Conservation (phyloP, 176 grass and related monocot genomes). For the Typha latifolia region DNA sequence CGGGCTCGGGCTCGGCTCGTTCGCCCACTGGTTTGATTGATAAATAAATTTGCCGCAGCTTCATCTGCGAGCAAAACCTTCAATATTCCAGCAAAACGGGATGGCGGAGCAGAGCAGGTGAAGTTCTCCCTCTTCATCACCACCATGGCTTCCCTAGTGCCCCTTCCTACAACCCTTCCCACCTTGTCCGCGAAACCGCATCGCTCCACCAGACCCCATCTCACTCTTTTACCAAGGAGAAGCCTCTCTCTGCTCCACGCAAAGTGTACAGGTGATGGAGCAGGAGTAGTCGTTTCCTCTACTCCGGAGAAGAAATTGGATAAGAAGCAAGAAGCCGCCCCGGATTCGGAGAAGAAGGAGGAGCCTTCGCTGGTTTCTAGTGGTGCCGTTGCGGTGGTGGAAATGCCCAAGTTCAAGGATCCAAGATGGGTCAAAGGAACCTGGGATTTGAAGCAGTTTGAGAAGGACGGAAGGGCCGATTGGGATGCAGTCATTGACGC, state of each 20-base stretch:
- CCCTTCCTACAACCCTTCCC: neutral
- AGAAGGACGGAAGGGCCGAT: slow-evolving; percentile 49
- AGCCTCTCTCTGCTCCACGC: neutral
- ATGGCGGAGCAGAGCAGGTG: no score
- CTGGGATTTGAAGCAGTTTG: slow-evolving; percentile 75
- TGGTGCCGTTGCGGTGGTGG: neutral
- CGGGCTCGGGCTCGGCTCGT: no score
- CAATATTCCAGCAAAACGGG: no score
- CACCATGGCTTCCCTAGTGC: neutral
- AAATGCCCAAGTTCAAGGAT: slow-evolving; percentile 41
- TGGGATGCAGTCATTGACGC: slow-evolving; percentile 94
- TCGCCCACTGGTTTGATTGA: no score
- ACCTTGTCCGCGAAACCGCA: neutral
- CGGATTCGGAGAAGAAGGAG: slow-evolving; percentile 8
- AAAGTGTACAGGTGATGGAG: neutral
- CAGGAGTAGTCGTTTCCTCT: neutral
- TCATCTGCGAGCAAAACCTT: no score
- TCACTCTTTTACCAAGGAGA: neutral
- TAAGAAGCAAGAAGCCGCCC: slow-evolving; percentile 10
- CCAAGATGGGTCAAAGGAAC: slow-evolving; percentile 75
- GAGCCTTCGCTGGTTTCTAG: neutral
- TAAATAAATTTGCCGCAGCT: no score
- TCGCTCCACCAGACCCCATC: neutral
- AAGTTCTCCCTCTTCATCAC: neutral
- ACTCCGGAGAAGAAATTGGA: neutral